phyloP scores from a whole-genome alignment of 306 rosid genomes.

The Pterocarpus macrocarpus region DNA sequence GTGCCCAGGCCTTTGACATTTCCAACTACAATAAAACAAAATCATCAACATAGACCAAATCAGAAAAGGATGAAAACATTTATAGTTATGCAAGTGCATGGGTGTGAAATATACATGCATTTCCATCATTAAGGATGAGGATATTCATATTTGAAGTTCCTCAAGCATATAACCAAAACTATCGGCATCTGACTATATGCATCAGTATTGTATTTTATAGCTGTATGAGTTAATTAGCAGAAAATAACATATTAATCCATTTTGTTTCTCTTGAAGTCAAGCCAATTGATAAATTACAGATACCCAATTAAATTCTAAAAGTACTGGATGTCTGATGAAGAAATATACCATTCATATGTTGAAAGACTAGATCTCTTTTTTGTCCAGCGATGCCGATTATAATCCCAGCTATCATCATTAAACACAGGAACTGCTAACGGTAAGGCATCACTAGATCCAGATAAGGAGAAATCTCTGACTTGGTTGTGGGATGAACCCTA shows the following conservation, averaged over 20 bases:
- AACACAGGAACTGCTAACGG: slow-evolving; percentile 51
- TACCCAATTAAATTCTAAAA: slow-evolving; percentile 15
- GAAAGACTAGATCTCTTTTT: slow-evolving; percentile 75
- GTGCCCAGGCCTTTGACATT: slow-evolving; percentile 88
- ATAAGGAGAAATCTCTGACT: slow-evolving; percentile 51
- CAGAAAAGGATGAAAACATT: slow-evolving; percentile 19
- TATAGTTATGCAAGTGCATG: slow-evolving; percentile 20
- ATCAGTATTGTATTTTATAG: slow-evolving; percentile 16
- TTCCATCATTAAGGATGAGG: not conserved
- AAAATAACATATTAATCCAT: slow-evolving; percentile 27
- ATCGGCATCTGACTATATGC: slow-evolving; percentile 2
- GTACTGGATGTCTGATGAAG: slow-evolving; percentile 29
- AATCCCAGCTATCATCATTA: slow-evolving; percentile 82
- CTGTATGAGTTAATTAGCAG: slow-evolving; percentile 28
- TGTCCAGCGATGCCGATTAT: slow-evolving; percentile 73
- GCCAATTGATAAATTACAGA: slow-evolving; percentile 33
- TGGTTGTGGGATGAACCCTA: slow-evolving; percentile 58
- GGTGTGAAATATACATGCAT: slow-evolving; percentile 27
- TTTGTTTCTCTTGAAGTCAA: slow-evolving; percentile 29
- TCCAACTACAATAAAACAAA: slow-evolving; percentile 73
- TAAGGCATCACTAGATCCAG: slow-evolving; percentile 47
- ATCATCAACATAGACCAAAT: slow-evolving; percentile 40
- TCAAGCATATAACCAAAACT: slow-evolving; percentile 31
- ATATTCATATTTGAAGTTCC: slow-evolving; percentile 12
- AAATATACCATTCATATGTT: slow-evolving; percentile 79